These are phyloP conservation scores for Cryptococcus sp. DNA, from an alignment of 1,284 basidiomycete genomes.

Conservation along the genomic window DNA sequence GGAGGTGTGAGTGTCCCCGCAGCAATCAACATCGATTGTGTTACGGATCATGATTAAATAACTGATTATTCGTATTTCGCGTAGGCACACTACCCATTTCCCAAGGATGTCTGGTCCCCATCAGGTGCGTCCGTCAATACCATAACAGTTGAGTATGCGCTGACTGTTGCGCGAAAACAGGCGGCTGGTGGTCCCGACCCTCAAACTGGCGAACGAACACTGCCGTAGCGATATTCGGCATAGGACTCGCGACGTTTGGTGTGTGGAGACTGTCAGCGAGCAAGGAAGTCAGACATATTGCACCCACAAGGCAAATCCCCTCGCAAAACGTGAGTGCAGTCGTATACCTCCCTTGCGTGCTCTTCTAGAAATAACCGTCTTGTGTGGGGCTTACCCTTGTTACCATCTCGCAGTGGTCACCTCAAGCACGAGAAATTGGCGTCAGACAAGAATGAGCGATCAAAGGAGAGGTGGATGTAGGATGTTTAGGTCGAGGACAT, in stretches of 20 bases:
- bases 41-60: background rate
- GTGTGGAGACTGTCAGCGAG: slow-evolving; percentile 57
- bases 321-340: slow-evolving; percentile 46
- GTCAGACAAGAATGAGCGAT: background rate
- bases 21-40: background rate
- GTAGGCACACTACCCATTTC: slow-evolving; percentile 58
- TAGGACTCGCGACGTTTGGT: slow-evolving; percentile 55
- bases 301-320: slow-evolving; percentile 56
- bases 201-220: slow-evolving; percentile 60
- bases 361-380: background rate
- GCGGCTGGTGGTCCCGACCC: slow-evolving; percentile 62
- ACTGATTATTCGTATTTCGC: slow-evolving; percentile 8
- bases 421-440: background rate
- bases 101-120: slow-evolving; percentile 61
- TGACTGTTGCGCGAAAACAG: slow-evolving; percentile 27
- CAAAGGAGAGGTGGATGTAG: too few relatives aligned
- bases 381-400: background rate
- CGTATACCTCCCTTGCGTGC: background rate
- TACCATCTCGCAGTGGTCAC: background rate
- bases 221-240: slow-evolving; percentile 53
- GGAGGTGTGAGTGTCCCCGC: slow-evolving; percentile 28
- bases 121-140: slow-evolving; percentile 39
- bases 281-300: slow-evolving; percentile 56
- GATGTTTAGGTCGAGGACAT: too few relatives aligned
- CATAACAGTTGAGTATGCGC: background rate